These are phyloP conservation scores for Plantago major DNA, from an alignment of 257 asterid species.

Conservation along the genomic window DNA sequence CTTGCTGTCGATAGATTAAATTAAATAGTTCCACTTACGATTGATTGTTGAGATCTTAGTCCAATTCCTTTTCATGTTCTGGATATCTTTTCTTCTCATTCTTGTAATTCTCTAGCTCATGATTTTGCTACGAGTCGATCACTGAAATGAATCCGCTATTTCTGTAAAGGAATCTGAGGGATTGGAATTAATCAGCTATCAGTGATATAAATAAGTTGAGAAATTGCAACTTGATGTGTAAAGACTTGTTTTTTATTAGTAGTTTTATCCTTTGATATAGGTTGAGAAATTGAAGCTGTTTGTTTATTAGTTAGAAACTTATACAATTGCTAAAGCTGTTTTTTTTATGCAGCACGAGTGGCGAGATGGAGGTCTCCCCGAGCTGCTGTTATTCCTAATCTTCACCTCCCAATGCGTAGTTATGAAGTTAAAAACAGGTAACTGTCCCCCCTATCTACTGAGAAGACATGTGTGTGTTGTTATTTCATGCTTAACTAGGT, in stretches of 20 bases:
- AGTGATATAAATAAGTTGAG: neutral
- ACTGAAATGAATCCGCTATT: no score
- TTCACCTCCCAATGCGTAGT: conserved; percentile 92
- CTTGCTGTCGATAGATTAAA: no score
- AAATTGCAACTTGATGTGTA: neutral
- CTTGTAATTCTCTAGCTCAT: no score
- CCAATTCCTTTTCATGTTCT: no score
- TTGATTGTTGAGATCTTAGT: no score
- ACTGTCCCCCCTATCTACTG: neutral
- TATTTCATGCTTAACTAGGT: neutral
- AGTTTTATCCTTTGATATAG: neutral
- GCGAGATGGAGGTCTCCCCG: conserved; percentile 56
- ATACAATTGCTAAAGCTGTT: conserved; percentile 9
- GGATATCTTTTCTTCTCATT: no score
- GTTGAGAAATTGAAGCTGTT: neutral
- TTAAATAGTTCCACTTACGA: no score
- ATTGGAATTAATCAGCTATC: no score
- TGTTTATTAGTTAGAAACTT: neutral
- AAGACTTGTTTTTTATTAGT: neutral
- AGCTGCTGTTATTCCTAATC: conserved; percentile 64
- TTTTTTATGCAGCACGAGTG: conserved; percentile 37
- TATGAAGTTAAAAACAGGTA: conserved; percentile 80
- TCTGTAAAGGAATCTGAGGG: no score
- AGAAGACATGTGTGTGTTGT: neutral
- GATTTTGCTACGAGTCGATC: no score